Base-by-base conservation (phyloP, 164 flowering plant species). In the Taxillus chinensis region DNA sequence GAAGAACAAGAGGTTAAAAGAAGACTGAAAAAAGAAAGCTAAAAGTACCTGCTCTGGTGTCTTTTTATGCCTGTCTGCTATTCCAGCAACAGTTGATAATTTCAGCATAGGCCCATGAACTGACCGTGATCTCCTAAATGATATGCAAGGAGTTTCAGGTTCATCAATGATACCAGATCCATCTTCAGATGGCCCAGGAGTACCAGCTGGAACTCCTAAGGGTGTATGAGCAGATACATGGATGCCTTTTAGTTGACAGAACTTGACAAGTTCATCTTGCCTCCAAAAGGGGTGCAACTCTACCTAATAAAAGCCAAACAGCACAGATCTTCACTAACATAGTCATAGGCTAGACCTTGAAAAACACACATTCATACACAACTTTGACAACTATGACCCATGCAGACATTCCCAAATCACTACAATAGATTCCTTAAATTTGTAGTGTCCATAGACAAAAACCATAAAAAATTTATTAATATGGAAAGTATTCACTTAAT, bases 81-180 rank as follows among this genome's bases (percentile, higher is more conserved):
- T 85, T 54, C 79, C 76, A 58, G 81, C 78, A 17, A 85, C 90
- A 52, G 75, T 81, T 10, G 83, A 79, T 66, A 85, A 64, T 70
- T 85, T 85, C 65, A 85, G 67, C 90, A 85, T 85, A 9, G 90
- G 87, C 40, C 85, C 82, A 69, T 85, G 86, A 11, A 82, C 90
- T 8, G 87, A 85, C 72, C 84, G 74, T 48, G 90, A 85, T 74
- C 90, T 76, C 68, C 81, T 72, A 59, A 84, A 84, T 15, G 85
- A 70, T 65, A 85, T 79, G 38, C 85, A 83, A 46, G 85, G 90
- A 45, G 87, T 85, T 65, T 81, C 85, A 52, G 85, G 84, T 72
- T 85, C 90, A 66, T 82, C 84, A 67, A 82, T 84, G 50, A 78
- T 76, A 45, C 81, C 82, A 16, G 82, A 80, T 62, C 82, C 80